A percentile compares a stretch with the other conserved stretches of the same genome.
Evolutionary conservation across 1,284 basidiomycete genomes (phyloP).

Genomic region (Thelephora terrestris): DNA sequence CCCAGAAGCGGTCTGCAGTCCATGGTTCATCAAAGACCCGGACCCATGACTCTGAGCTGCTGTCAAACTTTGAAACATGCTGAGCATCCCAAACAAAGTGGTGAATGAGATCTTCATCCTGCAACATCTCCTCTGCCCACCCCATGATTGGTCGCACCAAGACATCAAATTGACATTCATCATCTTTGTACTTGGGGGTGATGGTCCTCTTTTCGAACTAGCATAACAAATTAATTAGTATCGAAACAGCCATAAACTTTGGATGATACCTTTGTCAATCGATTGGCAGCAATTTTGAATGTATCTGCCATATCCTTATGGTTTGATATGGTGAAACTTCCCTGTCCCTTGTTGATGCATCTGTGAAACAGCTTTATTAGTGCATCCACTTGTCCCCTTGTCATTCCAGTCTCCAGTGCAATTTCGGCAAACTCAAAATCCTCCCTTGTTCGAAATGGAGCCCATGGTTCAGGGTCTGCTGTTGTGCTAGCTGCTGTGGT

Average conservation of each 20-base stretch:
- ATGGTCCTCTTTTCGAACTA: slow-evolving; percentile 11
- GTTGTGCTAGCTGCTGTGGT: background rate
- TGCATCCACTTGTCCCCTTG: slow-evolving; percentile 8
- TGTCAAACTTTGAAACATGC: slow-evolving; percentile 21
- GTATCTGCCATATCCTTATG: slow-evolving; percentile 5
- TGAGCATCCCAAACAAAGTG: slow-evolving; percentile 18
- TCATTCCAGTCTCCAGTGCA: slow-evolving; percentile 13
- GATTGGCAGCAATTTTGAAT: slow-evolving; percentile 4
- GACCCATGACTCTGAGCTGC: slow-evolving; percentile 12
- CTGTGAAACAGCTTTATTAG: slow-evolving; percentile 14
- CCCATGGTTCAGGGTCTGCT: slow-evolving; percentile 1
- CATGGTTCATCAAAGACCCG: slow-evolving; percentile 26
- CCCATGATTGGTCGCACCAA: background rate
- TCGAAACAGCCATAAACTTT: background rate
- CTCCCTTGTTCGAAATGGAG: slow-evolving; percentile 12
- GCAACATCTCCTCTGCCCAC: slow-evolving; percentile 5
- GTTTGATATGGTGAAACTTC: slow-evolving; percentile 6
- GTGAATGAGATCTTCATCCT: slow-evolving; percentile 10
- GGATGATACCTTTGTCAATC: slow-evolving; percentile 5
- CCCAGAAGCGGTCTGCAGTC: slow-evolving; percentile 10
- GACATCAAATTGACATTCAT: slow-evolving; percentile 12
- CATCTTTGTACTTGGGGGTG: slow-evolving; percentile 20
- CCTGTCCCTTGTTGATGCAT: background rate
- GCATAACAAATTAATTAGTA: background rate
- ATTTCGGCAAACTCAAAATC: slow-evolving; percentile 21